Conservation (phyloP, 2,329 filamentous ascomycete species). For the Penicillium palitans region DNA sequence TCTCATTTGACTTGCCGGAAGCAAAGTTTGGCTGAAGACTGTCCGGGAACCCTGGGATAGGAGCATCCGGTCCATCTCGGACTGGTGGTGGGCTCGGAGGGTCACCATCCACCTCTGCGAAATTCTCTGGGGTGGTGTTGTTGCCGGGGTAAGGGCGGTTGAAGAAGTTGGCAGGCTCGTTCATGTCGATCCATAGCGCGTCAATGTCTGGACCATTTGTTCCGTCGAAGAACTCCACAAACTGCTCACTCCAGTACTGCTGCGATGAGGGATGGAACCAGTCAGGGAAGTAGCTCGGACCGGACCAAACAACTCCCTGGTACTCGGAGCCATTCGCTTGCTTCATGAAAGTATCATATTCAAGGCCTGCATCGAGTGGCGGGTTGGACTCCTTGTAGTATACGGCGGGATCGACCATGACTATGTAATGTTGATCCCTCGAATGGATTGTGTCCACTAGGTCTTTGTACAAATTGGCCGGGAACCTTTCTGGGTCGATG, state of each 20-base stretch:
- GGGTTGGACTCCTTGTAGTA: constrained; percentile 15
- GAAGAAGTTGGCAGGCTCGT: constrained; percentile 54
- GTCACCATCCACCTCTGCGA: constrained; percentile 45
- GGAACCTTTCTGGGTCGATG: constrained; percentile 39
- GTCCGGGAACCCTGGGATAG: constrained; percentile 67
- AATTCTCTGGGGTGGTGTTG: constrained; percentile 49
- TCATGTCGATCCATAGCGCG: constrained; percentile 73
- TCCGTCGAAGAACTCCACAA: constrained; percentile 62
- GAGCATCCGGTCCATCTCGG: constrained; percentile 52
- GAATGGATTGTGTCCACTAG: constrained; percentile 67
- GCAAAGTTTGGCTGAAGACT: constrained; percentile 60
- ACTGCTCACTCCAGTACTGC: constrained; percentile 68
- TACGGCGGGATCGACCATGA: constrained; percentile 69
- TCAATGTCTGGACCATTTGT: constrained; percentile 71
- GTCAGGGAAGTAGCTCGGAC: constrained; percentile 69
- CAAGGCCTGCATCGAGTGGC: constrained; percentile 10
- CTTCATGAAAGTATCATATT: constrained; percentile 14
- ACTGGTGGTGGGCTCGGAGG: constrained; percentile 54
- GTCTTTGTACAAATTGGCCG: constrained; percentile 42
- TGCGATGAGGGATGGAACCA: constrained; percentile 69
- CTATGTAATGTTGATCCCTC: constrained; percentile 66
- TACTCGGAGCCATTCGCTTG: constrained; percentile 3
- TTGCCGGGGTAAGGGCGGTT: constrained; percentile 54
- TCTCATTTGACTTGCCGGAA: constrained; percentile 5
- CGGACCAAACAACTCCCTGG: constrained; percentile 74